Evolutionary conservation across 768 basidiomycete genomes (phyloP), one percentile per base, ranked within the genome.

Genomic region (Paxillus rubicundulus): DNA sequence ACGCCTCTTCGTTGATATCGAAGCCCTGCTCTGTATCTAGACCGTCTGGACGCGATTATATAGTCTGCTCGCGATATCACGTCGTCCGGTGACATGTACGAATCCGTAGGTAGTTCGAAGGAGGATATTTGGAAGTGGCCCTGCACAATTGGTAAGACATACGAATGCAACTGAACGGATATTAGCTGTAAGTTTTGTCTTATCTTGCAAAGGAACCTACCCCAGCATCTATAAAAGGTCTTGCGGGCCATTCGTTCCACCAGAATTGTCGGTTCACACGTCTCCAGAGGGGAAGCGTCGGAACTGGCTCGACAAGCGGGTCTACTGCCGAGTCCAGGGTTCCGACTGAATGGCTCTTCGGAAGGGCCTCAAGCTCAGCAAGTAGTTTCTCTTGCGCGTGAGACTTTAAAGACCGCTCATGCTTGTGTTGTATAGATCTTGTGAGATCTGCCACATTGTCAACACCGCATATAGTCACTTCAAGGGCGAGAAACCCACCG

Each of bases 1-100:
- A 98, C 83, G 2, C 97, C 97, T 61, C 97, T 77, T 39, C 97
- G 81, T 69, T 98, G 97, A 71, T 96, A 99, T 40, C 97, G 78
- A 59, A 98, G 73, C 1, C 97, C 97, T 5, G 95, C 92, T 41
- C 97, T 82, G 67, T 98, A 85, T 57, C 87, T 80, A 39, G 92
- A 92, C 12, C 97, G 75, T 37, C 97, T 78, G 2, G 94, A 97
- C 32, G 95, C 79, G 45, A 98, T 75, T 21, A 86, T 75, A 59
- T 98, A 91, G 56, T 92, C 85, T 9, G 92, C 82, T 6, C 74
- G 66, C 0, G 76, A 74, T 9, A 56, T 39, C 21, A 65, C 54
- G 36, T 69, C 72, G 41, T 77, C 57, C 48, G 70, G 76, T n/a
- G 77, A 70, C 33, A 52, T 47, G 12, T 52, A 45, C 8, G 72